A percentile compares a stretch with the other conserved stretches of the same genome.
phyloP scores from a whole-genome alignment of 495 filamentous ascomycete genomes.

The Penicillium chermesinum region DNA sequence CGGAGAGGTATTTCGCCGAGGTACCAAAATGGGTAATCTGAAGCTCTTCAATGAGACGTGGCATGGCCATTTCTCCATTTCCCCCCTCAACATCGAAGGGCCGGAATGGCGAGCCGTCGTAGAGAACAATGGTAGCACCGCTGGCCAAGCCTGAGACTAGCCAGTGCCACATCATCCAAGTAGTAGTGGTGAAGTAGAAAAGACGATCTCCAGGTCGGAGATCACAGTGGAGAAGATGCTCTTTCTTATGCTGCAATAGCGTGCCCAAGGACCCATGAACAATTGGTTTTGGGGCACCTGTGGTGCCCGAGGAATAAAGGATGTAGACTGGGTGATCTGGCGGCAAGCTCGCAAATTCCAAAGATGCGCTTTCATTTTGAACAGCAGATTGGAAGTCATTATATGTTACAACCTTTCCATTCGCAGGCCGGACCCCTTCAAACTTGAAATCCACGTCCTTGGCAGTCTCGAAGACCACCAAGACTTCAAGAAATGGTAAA shows the following conservation, averaged over 20 bases:
- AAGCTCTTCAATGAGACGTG: slow-evolving; percentile 61
- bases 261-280: slow-evolving; percentile 85
- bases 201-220: slow-evolving; percentile 60
- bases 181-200: slow-evolving; percentile 86
- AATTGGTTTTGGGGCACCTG: slow-evolving; percentile 87
- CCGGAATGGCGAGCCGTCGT: slow-evolving; percentile 84
- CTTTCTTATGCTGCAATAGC: slow-evolving; percentile 90
- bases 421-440: slow-evolving; percentile 37
- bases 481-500: slow-evolving; percentile 56
- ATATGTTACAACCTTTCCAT: slow-evolving; percentile 50
- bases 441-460: slow-evolving; percentile 43
- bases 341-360: slow-evolving; percentile 67
- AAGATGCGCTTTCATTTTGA: slow-evolving; percentile 36
- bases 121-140: slow-evolving; percentile 76
- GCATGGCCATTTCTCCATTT: slow-evolving; percentile 63
- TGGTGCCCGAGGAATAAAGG: slow-evolving; percentile 82
- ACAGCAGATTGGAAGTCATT: slow-evolving; percentile 43
- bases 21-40: slow-evolving; percentile 88
- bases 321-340: slow-evolving; percentile 87
- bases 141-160: slow-evolving; percentile 74
- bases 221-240: slow-evolving; percentile 78
- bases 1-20: slow-evolving; percentile 84
- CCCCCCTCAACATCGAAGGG: slow-evolving; percentile 48
- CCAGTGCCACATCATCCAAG: slow-evolving; percentile 99
- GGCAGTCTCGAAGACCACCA: slow-evolving; percentile 67